Base-by-base conservation (phyloP, 2,329 filamentous ascomycete genomes). In the Tympanopsis confertula region DNA sequence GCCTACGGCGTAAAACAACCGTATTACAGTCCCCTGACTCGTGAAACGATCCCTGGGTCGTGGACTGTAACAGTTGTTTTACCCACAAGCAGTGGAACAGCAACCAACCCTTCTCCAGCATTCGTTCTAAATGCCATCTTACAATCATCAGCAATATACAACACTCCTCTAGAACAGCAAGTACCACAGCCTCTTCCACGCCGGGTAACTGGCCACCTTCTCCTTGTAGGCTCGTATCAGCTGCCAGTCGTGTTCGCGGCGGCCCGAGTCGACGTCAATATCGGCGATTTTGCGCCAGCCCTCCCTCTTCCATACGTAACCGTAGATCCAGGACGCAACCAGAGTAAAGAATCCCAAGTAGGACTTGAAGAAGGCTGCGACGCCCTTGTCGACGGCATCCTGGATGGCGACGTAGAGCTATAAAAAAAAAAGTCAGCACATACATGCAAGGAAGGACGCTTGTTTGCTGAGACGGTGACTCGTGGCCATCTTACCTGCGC, bases 211-310 rank as follows among this genome's bases (percentile, higher is more conserved):
- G 13, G 67, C 68, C 15, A 73, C 52, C 53, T 63, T 52, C 26
- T 61, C 67, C 20, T 67, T 63, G 48, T 69, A 62, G 26, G 59
- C 66, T 51, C 78, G 69, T 57, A 80, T 77, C 29, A 61, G 59
- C 10, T 79, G 74, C 74, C 74, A 82, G 52, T 83, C 70, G 37
- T 80, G 65, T 55, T 74, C 68, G 41, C 78, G 68, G 28, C 78
- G 69, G 43, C 78, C 78, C 19, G 66, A 69, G 50, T 84, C 78
- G 38, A 84, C 67, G 46, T 84, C 78, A 41, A 85, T 82, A 45
- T 82, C 58, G 19, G 63, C 57, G 2, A 72, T 53, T 18, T 53
- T 65, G 38, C 78, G 61, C 72, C 74, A 82, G 14, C 69, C 68
- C 18, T 63, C 55, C 30, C 72, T 62, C 66, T 84, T 84, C 78